phyloP scores from a whole-genome alignment of 352 stramenopile species.

The Phytophthora agathidicida region DNA sequence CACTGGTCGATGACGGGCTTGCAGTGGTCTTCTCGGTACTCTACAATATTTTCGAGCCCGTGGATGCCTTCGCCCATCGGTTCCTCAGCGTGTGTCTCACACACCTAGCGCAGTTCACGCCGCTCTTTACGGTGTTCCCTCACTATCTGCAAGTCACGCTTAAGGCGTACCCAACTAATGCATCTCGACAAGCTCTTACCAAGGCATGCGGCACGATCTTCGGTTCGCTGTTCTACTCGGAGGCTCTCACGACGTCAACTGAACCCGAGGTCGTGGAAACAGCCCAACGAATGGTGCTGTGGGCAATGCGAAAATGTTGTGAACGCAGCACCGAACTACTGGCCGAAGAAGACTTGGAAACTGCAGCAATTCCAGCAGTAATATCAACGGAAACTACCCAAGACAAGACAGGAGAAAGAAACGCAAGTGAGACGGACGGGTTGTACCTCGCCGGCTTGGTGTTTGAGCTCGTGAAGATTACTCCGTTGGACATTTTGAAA shows the following conservation, averaged over 20 bases:
- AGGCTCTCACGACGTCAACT: constrained; percentile 16
- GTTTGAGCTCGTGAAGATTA: constrained; percentile 71
- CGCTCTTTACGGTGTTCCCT: constrained; percentile 54
- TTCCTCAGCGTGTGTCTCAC: constrained; percentile 59
- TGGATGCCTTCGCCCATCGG: constrained; percentile 53
- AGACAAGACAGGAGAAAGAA: constrained; percentile 2
- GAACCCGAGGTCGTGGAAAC: constrained; percentile 6
- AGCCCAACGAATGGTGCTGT: constrained; percentile 48
- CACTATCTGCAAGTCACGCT: constrained; percentile 64
- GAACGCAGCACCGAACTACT: constrained; percentile 43
- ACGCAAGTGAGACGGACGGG: constrained; percentile 28
- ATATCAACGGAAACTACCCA: not conserved
- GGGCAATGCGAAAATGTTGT: constrained; percentile 55
- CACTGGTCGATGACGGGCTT: constrained; percentile 47
- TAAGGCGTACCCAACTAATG: constrained; percentile 40
- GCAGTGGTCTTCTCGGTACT: constrained; percentile 55
- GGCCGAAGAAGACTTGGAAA: constrained; percentile 14
- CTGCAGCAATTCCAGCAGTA: not conserved
- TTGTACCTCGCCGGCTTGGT: constrained; percentile 61
- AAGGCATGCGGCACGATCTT: constrained; percentile 57
- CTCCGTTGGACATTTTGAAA: constrained; percentile 48
- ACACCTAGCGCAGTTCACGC: constrained; percentile 51
- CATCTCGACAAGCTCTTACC: constrained; percentile 39
- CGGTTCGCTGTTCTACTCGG: constrained; percentile 55
- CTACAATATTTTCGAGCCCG: constrained; percentile 57